Conservation (phyloP, 192 early-diverging fungal species). For the Glomus cerebriforme region DNA sequence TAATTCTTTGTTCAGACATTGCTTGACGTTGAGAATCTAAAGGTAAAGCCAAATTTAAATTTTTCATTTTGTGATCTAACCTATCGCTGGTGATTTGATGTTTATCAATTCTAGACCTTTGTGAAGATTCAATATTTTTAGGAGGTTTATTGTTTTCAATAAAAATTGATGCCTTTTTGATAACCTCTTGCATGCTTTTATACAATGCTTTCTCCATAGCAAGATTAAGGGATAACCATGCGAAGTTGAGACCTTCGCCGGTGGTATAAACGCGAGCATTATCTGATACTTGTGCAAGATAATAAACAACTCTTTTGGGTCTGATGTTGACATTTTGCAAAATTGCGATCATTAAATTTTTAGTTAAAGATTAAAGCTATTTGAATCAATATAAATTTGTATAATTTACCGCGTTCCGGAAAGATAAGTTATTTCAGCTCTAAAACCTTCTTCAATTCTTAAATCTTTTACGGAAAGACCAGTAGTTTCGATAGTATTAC, state of each 20-base stretch:
- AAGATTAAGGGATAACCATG: conserved; percentile 68
- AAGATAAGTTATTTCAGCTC: conserved; percentile 78
- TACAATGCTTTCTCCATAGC: conserved; percentile 71
- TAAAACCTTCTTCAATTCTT: conserved; percentile 70
- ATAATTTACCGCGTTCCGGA: conserved; percentile 63
- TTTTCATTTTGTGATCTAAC: conserved; percentile 47
- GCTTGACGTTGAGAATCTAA: conserved; percentile 51
- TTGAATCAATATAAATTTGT: background rate
- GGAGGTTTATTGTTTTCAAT: conserved; percentile 57
- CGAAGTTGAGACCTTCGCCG: conserved; percentile 69
- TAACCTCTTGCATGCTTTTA: conserved; percentile 82
- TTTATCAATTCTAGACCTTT: conserved; percentile 44
- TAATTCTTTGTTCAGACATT: conserved; percentile 38
- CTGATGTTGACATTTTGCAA: conserved; percentile 34
- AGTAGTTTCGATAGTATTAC: conserved; percentile 73
- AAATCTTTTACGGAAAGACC: conserved; percentile 72
- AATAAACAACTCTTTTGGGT: conserved; percentile 81
- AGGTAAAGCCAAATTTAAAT: conserved; percentile 51
- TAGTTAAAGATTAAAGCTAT: background rate
- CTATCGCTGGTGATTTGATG: conserved; percentile 46
- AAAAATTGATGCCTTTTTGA: conserved; percentile 66
- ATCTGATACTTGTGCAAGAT: conserved; percentile 70
- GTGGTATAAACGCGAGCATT: conserved; percentile 60
- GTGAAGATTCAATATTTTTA: conserved; percentile 37
- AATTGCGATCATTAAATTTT: background rate